A percentile compares a stretch with the other conserved stretches of the same genome.
These are phyloP conservation scores for Uronychia binucleata DNA, from an alignment of 73 alveolate species.

Conservation along the genomic window DNA sequence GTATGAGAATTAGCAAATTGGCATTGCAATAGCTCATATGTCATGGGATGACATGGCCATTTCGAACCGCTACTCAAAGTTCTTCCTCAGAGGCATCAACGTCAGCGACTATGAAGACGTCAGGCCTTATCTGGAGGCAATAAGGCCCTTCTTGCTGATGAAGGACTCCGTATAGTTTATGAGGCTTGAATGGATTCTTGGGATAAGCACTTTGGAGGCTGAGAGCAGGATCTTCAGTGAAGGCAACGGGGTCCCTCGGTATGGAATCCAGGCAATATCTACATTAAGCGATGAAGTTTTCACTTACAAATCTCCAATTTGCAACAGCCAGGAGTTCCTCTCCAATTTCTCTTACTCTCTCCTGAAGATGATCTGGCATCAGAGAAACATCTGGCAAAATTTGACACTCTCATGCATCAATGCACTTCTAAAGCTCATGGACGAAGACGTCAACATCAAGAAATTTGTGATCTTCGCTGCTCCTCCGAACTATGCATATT, in stretches of 20 bases:
- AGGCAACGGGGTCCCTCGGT: constrained; percentile 11
- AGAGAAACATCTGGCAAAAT: neutral
- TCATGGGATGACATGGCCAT: constrained; percentile 32
- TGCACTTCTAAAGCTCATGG: neutral
- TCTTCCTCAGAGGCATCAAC: constrained; percentile 61
- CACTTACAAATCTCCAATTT: constrained; percentile 32
- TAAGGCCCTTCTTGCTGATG: constrained; percentile 51
- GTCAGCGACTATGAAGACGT: constrained; percentile 58
- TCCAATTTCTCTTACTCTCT: neutral
- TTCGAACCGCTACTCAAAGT: constrained; percentile 42
- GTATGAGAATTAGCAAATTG: constrained; percentile 25
- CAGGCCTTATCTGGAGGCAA: constrained; percentile 48
- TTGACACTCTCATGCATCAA: neutral
- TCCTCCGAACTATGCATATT: constrained; percentile 56
- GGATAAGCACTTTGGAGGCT: constrained; percentile 21
- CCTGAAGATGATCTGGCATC: neutral
- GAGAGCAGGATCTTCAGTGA: neutral
- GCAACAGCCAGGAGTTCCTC: neutral
- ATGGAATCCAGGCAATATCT: constrained; percentile 32
- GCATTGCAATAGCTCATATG: constrained; percentile 53
- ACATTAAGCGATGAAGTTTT: constrained; percentile 38
- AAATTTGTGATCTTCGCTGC: constrained; percentile 22
- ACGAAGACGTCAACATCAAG: neutral
- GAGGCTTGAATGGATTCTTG: constrained; percentile 72
- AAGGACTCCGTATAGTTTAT: constrained; percentile 43